These are phyloP conservation scores for Dactylorhiza incarnata DNA, from an alignment of 106 monocot genomes.

Conservation along the genomic window DNA sequence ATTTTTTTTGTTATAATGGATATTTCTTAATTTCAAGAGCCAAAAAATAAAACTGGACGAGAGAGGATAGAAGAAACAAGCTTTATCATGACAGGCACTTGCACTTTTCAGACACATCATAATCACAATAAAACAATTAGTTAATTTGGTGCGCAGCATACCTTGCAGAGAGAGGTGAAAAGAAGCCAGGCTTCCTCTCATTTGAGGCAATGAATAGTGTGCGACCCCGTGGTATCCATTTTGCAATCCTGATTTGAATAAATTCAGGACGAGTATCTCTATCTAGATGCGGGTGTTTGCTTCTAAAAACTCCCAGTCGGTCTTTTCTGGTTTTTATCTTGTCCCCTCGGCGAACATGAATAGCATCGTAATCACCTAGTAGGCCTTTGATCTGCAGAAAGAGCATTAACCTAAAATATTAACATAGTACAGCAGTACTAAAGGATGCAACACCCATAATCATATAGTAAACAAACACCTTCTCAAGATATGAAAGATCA, in stretches of 20 bases:
- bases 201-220: slow-evolving; percentile 93
- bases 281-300: slow-evolving; percentile 85
- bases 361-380: slow-evolving; percentile 95
- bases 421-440: neutral
- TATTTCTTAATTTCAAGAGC: too few species aligned
- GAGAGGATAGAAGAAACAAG: too few species aligned
- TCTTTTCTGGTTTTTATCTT: slow-evolving; percentile 87
- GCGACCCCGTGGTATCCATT: slow-evolving; percentile 79
- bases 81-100: too few species aligned
- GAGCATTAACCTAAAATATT: neutral
- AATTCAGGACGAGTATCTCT: slow-evolving; percentile 90
- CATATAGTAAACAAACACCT: neutral
- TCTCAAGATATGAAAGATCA: too few species aligned
- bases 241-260: slow-evolving; percentile 69
- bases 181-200: slow-evolving; percentile 75
- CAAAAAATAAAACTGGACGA: too few species aligned
- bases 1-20: too few species aligned
- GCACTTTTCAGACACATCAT: too few species aligned
- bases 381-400: slow-evolving; percentile 36
- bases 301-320: slow-evolving; percentile 56
- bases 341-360: slow-evolving; percentile 94
- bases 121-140: too few species aligned
- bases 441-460: neutral
- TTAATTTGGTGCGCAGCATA: slow-evolving; percentile 4
- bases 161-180: slow-evolving; percentile 67